Evolutionary conservation across 805 yeast species (phyloP), one percentile per base, ranked within the genome.

Genomic region (Myxozyma geophila): DNA sequence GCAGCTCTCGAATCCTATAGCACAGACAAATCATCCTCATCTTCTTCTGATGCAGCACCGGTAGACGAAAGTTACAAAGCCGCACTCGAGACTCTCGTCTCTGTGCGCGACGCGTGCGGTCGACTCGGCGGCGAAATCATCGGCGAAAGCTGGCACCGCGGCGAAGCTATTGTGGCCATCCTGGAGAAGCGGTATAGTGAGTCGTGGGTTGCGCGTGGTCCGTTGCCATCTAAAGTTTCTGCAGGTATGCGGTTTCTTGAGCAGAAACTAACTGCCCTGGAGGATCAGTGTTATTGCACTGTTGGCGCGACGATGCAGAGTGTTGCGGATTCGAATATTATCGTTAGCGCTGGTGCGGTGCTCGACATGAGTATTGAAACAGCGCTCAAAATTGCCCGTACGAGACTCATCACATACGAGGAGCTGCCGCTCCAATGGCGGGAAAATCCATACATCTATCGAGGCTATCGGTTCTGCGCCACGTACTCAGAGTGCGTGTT

Each of bases 361-460:
- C 12, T 53, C 28, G 63, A 64, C 36, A 62, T 54, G 8, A 54
- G 55, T 17, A 59, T 67, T n/a, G 62, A 57, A 21, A 62, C 65
- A n/a, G 70, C 71, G 9, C 50, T 63, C 19, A 48, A 58, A 47
- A 75, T 71, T 12, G 74, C 80, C 21, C 66, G 69, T 43, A 68
- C 70, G n/a, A 35, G 69, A 41, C 81, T 86, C 60, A 76, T 93
- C 48, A 91, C 90, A 69, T 90, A 87, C 75, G 90, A 89, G 72
- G 96, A 93, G 74, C 79, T 93, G 49, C 99, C 99, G 1, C 84
- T 87, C 69, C 90, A 89, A 54, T 93, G 97, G 96, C 83, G 96
- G 72, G 98, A 92, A 76, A 93, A 95, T 77, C 86, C 91, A 63
- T 91, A 83, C 75, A 90, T 95, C 63, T 79, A 88, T 19, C 78